Evolutionary conservation across 495 filamentous ascomycete genomes (phyloP), one percentile per base, ranked within the genome.

Genomic region (Podospora pseudopauciseta): DNA sequence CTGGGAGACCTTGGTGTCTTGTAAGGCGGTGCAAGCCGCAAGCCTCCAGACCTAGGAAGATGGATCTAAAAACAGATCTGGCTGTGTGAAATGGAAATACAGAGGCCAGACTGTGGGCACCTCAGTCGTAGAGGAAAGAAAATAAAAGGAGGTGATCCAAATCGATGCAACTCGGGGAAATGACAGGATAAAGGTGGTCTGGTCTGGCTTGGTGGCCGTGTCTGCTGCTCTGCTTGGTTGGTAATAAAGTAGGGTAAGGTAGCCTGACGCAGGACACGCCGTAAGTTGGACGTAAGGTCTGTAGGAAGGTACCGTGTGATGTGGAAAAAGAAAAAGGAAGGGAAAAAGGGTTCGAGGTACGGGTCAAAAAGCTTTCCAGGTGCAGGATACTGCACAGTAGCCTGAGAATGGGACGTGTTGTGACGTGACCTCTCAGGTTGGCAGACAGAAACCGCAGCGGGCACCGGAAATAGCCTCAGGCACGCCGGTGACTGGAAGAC

Each of bases 61-160:
- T 58, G 55, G 65, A 69, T 69, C 70, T 74, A 74, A 72, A 74
- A 72, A 72, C 72, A 74, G 72, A 74, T 49, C 15, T 49, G 39
- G 39, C 39, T 49, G 39, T 3, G 5, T 13, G 39, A 5, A 15
- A 59, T 59, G 55, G 23, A 6, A 26, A 58, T 6, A 58, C 0
- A 19, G 55, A 58, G 18, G 4, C 56, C n/a, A 58, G 56, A 20
- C 19, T 7, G 16, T 2, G 5, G 56, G 23, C 19, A 20, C 23
- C 23, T 23, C 23, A 23, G 23, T 23, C 1, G 23, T 23, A 23
- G 30, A 59, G 26, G 19, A 56, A 65, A 23, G 54, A 65, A 16
- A 49, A 63, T 19, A 60, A 34, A 26, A 63, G 28, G 65, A 20
- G 20, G 65, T 39, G 34, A 39, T 39, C 34, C 34, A 39, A 39